These are phyloP conservation scores for Alternaria sp. DNA, from an alignment of 2,329 filamentous ascomycete species.

Conservation along the genomic window DNA sequence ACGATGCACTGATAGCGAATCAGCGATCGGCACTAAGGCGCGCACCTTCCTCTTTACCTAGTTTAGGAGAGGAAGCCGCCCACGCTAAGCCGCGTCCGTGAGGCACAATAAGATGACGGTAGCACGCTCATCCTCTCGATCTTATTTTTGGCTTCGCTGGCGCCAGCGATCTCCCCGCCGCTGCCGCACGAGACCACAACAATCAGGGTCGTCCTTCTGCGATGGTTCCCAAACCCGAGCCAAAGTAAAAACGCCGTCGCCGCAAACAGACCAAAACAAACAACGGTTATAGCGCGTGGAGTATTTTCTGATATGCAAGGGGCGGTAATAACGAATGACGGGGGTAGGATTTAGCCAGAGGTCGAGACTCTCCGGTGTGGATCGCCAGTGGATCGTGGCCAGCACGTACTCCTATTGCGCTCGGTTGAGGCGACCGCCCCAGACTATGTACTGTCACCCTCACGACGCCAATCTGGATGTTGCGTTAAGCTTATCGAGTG, in stretches of 20 bases:
- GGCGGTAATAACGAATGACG: constrained; percentile 14
- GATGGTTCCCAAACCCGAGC: background rate
- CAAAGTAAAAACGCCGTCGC: background rate
- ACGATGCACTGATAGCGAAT: constrained; percentile 14
- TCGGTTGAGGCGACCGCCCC: constrained; percentile 6
- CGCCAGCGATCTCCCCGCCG: constrained; percentile 2
- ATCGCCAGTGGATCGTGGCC: background rate
- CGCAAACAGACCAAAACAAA: background rate
- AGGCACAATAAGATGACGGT: constrained; percentile 15
- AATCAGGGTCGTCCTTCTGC: background rate
- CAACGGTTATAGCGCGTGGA: constrained; percentile 4
- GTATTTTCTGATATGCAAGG: constrained; percentile 8
- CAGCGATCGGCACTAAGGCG: constrained; percentile 1
- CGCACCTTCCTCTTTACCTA: constrained; percentile 3
- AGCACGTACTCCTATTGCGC: constrained; percentile 11
- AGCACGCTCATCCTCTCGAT: constrained; percentile 15
- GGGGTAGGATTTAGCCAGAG: constrained; percentile 13
- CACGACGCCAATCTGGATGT: background rate
- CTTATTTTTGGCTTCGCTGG: constrained; percentile 13
- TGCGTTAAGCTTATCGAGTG: constrained; percentile 7
- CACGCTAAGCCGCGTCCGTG: constrained; percentile 23
- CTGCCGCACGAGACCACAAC: background rate
- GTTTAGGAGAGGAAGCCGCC: constrained; percentile 6
- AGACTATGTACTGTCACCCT: constrained; percentile 8
- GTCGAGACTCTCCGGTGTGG: constrained; percentile 11